Evolutionary conservation across 1,284 basidiomycete species (phyloP).

Genomic region (Anthracocystis walkeri): DNA sequence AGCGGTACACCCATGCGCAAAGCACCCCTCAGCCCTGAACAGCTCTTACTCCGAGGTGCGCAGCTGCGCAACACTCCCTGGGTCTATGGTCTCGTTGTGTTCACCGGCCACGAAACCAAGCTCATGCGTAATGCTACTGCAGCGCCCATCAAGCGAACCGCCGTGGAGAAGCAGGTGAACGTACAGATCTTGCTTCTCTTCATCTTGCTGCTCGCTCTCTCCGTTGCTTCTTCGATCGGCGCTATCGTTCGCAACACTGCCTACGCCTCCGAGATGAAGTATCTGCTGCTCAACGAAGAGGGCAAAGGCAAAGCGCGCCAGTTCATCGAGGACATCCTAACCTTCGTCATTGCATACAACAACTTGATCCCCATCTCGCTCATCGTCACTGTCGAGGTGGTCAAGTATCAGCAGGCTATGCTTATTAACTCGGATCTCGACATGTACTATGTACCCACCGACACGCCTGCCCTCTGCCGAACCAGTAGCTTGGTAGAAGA

Average conservation of each 20-base stretch:
- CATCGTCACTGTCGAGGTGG: slow-evolving; percentile 99
- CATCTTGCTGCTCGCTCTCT: slow-evolving; percentile 84
- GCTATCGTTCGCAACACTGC: slow-evolving; percentile 76
- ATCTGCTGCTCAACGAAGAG: slow-evolving; percentile 66
- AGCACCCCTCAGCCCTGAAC: slow-evolving; percentile 92
- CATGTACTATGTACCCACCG: slow-evolving; percentile 87
- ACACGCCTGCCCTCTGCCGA: slow-evolving; percentile 94
- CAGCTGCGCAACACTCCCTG: slow-evolving; percentile 96
- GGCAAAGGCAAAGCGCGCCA: slow-evolving; percentile 64
- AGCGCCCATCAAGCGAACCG: slow-evolving; percentile 94
- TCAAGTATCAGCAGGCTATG: slow-evolving; percentile 96
- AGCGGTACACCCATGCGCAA: slow-evolving; percentile 63
- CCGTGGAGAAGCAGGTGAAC: slow-evolving; percentile 96
- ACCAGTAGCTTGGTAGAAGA: slow-evolving; percentile 98
- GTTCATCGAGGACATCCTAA: slow-evolving; percentile 83
- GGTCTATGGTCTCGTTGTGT: slow-evolving; percentile 93
- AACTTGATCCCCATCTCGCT: slow-evolving; percentile 99
- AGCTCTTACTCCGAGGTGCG: slow-evolving; percentile 91
- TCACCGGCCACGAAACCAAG: slow-evolving; percentile 98
- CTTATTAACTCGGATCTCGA: slow-evolving; percentile 90
- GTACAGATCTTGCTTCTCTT: slow-evolving; percentile 97
- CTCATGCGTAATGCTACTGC: slow-evolving; percentile 91
- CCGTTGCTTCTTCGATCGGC: slow-evolving; percentile 90
- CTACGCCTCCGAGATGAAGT: slow-evolving; percentile 59
- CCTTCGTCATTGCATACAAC: slow-evolving; percentile 98